Conservation (phyloP, 2,329 filamentous ascomycete species). For the Metarhizium anisopliae region DNA sequence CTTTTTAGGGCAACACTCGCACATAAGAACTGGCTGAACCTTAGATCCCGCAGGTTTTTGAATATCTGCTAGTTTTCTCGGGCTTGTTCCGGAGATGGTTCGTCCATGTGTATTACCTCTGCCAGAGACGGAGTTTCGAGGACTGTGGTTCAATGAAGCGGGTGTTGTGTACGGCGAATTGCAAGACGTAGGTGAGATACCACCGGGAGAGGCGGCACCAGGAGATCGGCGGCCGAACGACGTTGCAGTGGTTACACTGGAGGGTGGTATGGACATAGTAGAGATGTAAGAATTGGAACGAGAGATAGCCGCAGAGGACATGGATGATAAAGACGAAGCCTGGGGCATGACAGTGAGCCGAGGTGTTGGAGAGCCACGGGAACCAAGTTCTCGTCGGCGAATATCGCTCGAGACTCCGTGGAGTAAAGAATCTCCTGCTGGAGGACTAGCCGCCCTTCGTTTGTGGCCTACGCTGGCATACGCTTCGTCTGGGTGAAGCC, state of each 20-base stretch:
- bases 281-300: constrained; percentile 41
- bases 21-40: constrained; percentile 53
- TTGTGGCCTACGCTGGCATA: constrained; percentile 38
- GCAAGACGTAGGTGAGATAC: constrained; percentile 39
- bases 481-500: constrained; percentile 39
- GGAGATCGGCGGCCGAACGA: constrained; percentile 40
- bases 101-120: constrained; percentile 34
- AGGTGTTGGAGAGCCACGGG: constrained; percentile 44
- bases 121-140: constrained; percentile 33
- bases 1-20: constrained; percentile 94
- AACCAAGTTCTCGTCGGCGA: constrained; percentile 38
- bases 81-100: constrained; percentile 38
- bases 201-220: constrained; percentile 35
- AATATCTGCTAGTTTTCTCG: constrained; percentile 43
- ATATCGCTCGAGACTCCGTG: constrained; percentile 29
- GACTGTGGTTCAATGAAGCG: constrained; percentile 39
- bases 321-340: constrained; percentile 29
- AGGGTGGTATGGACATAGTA: constrained; percentile 31
- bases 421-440: constrained; percentile 35
- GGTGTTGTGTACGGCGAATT: constrained; percentile 41
- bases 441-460: constrained; percentile 47
- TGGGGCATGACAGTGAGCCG: constrained; percentile 38
- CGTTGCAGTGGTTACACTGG: constrained; percentile 33
- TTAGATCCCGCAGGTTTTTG: constrained; percentile 38
- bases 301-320: constrained; percentile 19